These are phyloP conservation scores for Cyberlindnera maclurae DNA, from an alignment of 805 yeast species.

Conservation along the genomic window DNA sequence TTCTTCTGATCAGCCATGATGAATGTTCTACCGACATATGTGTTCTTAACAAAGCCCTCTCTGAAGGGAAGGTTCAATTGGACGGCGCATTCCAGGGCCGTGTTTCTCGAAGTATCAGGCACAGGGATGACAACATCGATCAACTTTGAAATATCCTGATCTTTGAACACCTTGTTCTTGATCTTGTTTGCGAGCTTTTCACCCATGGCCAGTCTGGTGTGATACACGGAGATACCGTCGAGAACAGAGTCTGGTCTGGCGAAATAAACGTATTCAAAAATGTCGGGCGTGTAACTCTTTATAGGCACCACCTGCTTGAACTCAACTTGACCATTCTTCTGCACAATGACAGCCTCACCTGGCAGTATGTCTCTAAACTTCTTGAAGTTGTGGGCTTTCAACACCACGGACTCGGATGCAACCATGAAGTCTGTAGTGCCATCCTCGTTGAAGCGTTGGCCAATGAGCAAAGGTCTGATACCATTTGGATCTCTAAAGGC, in stretches of 20 bases:
- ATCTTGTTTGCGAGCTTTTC: conserved; percentile 76
- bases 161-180: conserved; percentile 30
- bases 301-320: conserved; percentile 80
- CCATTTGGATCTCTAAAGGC: conserved; percentile 98
- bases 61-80: conserved; percentile 76
- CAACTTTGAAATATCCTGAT: conserved; percentile 41
- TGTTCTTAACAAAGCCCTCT: conserved; percentile 94
- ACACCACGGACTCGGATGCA: conserved; percentile 91
- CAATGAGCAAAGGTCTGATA: conserved; percentile 82
- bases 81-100: conserved; percentile 89
- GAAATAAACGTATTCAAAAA: conserved; percentile 95
- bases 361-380: conserved; percentile 80
- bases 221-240: conserved; percentile 95
- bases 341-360: conserved; percentile 94
- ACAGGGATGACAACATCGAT: conserved; percentile 97
- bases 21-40: conserved; percentile 96
- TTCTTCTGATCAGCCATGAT: conserved; percentile 98
- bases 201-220: conserved; percentile 92
- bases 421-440: conserved; percentile 85
- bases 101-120: conserved; percentile 96
- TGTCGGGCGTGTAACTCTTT: conserved; percentile 82
- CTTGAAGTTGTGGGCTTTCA: conserved; percentile 83
- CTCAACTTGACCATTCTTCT: conserved; percentile 71
- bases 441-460: conserved; percentile 65
- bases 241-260: conserved; percentile 95